Evolutionary conservation across 768 basidiomycete species (phyloP).

Genomic region (Cantharellus cinnabarinus): DNA sequence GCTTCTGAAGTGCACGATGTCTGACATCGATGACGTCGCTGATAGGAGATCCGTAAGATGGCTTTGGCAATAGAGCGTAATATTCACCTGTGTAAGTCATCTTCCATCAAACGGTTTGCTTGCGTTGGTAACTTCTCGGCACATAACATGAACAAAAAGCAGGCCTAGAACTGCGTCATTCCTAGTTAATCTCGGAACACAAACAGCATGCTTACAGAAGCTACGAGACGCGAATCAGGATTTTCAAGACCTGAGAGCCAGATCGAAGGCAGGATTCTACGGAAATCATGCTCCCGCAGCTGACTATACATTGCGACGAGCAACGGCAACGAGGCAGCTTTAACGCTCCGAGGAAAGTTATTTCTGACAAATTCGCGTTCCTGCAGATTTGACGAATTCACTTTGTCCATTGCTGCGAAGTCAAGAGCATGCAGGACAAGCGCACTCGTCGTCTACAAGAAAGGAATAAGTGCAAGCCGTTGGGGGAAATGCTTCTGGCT

Average conservation of each 20-base stretch:
- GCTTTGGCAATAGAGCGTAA: neutral
- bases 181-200: neutral
- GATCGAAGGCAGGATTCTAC: slow-evolving; percentile 30
- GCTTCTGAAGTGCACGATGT: slow-evolving; percentile 31
- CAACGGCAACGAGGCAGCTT: slow-evolving; percentile 30
- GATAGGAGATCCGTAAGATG: neutral
- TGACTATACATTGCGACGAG: slow-evolving; percentile 42
- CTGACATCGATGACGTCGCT: slow-evolving; percentile 32
- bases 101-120: slow-evolving; percentile 29
- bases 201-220: slow-evolving; percentile 25
- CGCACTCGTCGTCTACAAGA: too few relatives aligned
- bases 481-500: too few relatives aligned
- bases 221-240: slow-evolving; percentile 20
- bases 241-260: slow-evolving; percentile 35
- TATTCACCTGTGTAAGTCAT: slow-evolving; percentile 35
- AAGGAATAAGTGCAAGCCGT: too few relatives aligned
- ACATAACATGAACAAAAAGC: slow-evolving; percentile 52
- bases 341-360: slow-evolving; percentile 27
- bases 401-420: neutral
- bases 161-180: slow-evolving; percentile 17
- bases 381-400: neutral
- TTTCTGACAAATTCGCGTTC: slow-evolving; percentile 11
- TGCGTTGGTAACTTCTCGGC: slow-evolving; percentile 38
- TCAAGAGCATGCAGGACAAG: neutral
- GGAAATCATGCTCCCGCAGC: slow-evolving; percentile 29